Percentiles rank a stretch among this genome's conserved stretches.
These are phyloP conservation scores for Volvox africanus DNA, from an alignment of 139 green algal genomes.

Conservation along the genomic window DNA sequence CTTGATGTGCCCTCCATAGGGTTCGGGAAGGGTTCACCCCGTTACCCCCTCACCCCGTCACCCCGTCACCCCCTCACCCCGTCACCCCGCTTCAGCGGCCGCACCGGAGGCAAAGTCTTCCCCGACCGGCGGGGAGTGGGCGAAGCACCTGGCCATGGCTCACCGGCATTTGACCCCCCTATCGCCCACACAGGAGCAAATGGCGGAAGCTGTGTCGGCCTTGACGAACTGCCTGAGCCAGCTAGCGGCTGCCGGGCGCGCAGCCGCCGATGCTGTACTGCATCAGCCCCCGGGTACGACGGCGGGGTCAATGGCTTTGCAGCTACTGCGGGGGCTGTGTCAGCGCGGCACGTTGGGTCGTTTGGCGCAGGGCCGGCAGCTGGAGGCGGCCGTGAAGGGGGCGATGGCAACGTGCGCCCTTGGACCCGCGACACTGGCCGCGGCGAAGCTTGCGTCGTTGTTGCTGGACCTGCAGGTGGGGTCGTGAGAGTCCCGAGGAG, in stretches of 20 bases:
- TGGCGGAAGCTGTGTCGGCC: conserved; percentile 26
- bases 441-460: conserved; percentile 58
- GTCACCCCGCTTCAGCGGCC: too few species aligned
- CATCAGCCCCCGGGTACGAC: neutral
- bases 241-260: conserved; percentile 38
- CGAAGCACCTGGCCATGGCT: too few species aligned
- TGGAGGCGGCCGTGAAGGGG: conserved; percentile 23
- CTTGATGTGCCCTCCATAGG: too few species aligned
- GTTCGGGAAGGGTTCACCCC: too few species aligned
- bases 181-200: neutral
- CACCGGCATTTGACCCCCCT: too few species aligned
- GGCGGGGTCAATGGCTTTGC: conserved; percentile 47
- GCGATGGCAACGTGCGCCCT: neutral
- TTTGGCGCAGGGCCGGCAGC: neutral
- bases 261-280: conserved; percentile 48
- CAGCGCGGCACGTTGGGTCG: conserved; percentile 49
- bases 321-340: conserved; percentile 50
- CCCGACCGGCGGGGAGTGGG: too few species aligned
- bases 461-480: conserved; percentile 31
- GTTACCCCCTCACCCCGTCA: too few species aligned
- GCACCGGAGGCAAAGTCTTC: too few species aligned
- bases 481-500: neutral
- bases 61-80: too few species aligned
- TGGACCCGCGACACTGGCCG: conserved; percentile 4
- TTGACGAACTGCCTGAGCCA: neutral